These are phyloP conservation scores for Trichosporon faecale DNA, from an alignment of 1,284 basidiomycete genomes.

Conservation along the genomic window DNA sequence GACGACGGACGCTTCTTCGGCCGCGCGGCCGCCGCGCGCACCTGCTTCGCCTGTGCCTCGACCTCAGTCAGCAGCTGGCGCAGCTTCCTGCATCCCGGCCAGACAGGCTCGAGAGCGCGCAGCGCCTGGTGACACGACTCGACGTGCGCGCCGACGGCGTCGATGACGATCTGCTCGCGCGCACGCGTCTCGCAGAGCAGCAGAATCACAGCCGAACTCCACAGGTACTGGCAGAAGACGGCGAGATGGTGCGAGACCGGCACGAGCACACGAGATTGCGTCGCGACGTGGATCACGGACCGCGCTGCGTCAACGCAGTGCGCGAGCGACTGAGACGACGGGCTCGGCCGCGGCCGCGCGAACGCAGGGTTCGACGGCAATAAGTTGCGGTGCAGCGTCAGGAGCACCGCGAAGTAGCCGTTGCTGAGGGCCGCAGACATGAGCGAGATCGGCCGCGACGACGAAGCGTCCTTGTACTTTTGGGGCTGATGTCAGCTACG, in stretches of 20 bases:
- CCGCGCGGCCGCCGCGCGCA: constrained; percentile 22
- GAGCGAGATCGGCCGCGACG: constrained; percentile 39
- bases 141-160: constrained; percentile 75
- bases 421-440: constrained; percentile 84
- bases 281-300: constrained; percentile 67
- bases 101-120: constrained; percentile 76
- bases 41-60: constrained; percentile 45
- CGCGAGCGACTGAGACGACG: constrained; percentile 45
- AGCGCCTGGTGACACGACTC: constrained; percentile 68
- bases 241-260: constrained; percentile 83
- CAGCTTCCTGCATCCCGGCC: constrained; percentile 84
- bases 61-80: constrained; percentile 55
- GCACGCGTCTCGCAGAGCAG: constrained; percentile 83
- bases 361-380: constrained; percentile 54
- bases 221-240: constrained; percentile 85
- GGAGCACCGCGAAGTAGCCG: constrained; percentile 82
- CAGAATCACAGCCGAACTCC: constrained; percentile 83
- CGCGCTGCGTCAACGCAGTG: constrained; percentile 49
- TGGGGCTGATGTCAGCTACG: constrained; percentile 56
- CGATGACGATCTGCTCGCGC: constrained; percentile 62
- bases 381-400: constrained; percentile 83
- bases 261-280: constrained; percentile 77
- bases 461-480: constrained; percentile 58
- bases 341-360: constrained; percentile 43
- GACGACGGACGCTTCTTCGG: constrained; percentile 35